These are phyloP conservation scores for Ceratocystiopsis brevicomis DNA, from an alignment of 2,329 filamentous ascomycete species.

Conservation along the genomic window DNA sequence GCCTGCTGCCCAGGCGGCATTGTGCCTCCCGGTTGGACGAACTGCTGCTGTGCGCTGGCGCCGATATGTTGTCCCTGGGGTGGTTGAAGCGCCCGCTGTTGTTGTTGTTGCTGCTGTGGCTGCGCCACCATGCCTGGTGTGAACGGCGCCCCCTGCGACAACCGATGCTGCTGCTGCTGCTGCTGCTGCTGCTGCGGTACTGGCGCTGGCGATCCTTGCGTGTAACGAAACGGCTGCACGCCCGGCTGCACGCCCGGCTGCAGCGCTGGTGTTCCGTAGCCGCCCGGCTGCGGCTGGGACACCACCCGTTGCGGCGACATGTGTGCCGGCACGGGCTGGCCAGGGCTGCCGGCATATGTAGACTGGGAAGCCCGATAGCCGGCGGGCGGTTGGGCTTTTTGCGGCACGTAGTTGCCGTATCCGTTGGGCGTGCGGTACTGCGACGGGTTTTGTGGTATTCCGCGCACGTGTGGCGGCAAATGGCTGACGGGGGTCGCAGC, in stretches of 20 bases:
- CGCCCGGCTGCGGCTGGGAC: slow-evolving; percentile 17
- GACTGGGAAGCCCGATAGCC: slow-evolving; percentile 5
- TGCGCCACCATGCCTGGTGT: slow-evolving; percentile 19
- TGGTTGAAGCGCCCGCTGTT: slow-evolving; percentile 7
- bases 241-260: slow-evolving; percentile 23
- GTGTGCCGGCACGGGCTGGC: slow-evolving; percentile 2
- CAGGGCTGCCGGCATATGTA: not conserved
- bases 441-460: slow-evolving; percentile 15
- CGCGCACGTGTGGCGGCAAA: slow-evolving; percentile 11
- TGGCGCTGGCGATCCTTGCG: slow-evolving; percentile 14
- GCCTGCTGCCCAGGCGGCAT: slow-evolving; percentile 9
- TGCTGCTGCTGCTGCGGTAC: slow-evolving; percentile 13
- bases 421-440: slow-evolving; percentile 29
- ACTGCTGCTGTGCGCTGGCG: slow-evolving; percentile 19
- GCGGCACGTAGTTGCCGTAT: slow-evolving; percentile 28
- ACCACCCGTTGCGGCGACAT: slow-evolving; percentile 6
- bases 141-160: slow-evolving; percentile 6
- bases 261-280: slow-evolving; percentile 19
- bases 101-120: not conserved
- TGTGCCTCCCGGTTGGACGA: not conserved
- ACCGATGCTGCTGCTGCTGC: slow-evolving; percentile 16
- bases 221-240: slow-evolving; percentile 22
- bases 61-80: too few species aligned
- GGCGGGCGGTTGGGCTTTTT: slow-evolving; percentile 15
- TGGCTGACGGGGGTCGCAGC: too few species aligned